These are phyloP conservation scores for Hansenula sp. DNA, from an alignment of 1,139 yeast genomes.

Conservation along the genomic window DNA sequence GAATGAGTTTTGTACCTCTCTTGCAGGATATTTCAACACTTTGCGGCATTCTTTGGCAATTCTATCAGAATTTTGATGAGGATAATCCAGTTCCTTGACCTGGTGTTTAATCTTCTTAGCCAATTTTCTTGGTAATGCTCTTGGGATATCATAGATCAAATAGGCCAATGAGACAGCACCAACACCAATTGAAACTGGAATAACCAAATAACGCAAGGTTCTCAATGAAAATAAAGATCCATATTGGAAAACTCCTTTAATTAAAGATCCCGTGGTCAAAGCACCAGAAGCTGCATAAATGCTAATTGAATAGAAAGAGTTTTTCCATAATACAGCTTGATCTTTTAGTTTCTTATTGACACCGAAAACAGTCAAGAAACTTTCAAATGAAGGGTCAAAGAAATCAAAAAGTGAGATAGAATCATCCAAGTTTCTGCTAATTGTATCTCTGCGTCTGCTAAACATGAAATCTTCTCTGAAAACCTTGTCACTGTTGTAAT, in stretches of 20 bases:
- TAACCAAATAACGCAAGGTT: constrained; percentile 26
- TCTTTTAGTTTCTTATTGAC: constrained; percentile 18
- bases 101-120: constrained; percentile 66
- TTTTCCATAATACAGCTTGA: constrained; percentile 24
- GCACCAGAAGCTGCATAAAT: constrained; percentile 27
- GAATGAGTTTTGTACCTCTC: constrained; percentile 76
- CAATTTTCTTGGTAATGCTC: constrained; percentile 81
- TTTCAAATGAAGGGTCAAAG: constrained; percentile 68
- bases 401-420: constrained; percentile 65
- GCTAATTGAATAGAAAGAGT: constrained; percentile 30
- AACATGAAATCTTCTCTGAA: constrained; percentile 85
- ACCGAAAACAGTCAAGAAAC: constrained; percentile 34
- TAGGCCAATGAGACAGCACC: constrained; percentile 61
- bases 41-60: constrained; percentile 78
- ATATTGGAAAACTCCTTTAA: constrained; percentile 26
- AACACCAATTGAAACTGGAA: constrained; percentile 42
- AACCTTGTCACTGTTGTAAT: constrained; percentile 50
- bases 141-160: constrained; percentile 74
- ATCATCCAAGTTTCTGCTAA: constrained; percentile 55
- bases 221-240: constrained; percentile 30
- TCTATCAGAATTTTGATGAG: constrained; percentile 72
- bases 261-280: constrained; percentile 25
- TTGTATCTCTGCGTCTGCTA: constrained; percentile 61
- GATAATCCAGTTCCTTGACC: constrained; percentile 65
- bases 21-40: constrained; percentile 76